phyloP scores from a whole-genome alignment of 2,329 filamentous ascomycete species.

The Colletotrichum aenigma region DNA sequence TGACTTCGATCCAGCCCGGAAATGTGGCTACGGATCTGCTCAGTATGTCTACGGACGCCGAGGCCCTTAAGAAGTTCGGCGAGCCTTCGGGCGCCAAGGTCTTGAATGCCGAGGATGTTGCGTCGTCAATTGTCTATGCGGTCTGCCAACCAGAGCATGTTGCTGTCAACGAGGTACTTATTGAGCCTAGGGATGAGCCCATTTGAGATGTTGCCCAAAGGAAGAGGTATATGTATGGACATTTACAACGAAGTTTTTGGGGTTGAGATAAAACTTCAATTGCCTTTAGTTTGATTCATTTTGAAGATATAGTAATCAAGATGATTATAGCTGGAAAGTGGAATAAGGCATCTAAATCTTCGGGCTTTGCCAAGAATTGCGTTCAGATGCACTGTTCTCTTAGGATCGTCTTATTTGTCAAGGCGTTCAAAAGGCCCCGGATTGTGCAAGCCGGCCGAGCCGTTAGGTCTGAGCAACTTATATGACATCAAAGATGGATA shows the following conservation, averaged over 20 bases:
- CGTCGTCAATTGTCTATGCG: constrained; percentile 74
- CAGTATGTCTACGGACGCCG: constrained; percentile 74
- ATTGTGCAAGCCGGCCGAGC: neutral
- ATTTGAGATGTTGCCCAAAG: constrained; percentile 48
- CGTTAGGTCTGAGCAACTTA: neutral
- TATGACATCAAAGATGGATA: neutral
- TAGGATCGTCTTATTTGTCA: neutral
- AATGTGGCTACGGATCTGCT: constrained; percentile 77
- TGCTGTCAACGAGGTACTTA: constrained; percentile 79
- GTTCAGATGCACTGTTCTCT: neutral
- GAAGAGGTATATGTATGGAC: neutral
- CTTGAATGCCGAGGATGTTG: constrained; percentile 74
- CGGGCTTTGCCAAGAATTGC: neutral
- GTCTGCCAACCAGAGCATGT: constrained; percentile 77
- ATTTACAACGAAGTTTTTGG: neutral
- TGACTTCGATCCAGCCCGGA: constrained; percentile 78
- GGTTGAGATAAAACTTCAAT: neutral
- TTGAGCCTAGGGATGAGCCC: constrained; percentile 78
- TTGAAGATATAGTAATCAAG: neutral
- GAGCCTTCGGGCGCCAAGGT: constrained; percentile 78
- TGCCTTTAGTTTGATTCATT: neutral
- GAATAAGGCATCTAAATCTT: neutral
- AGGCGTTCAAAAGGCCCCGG: neutral
- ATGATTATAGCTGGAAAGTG: neutral
- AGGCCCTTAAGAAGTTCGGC: constrained; percentile 80